These are phyloP conservation scores for Gentiana macrophylla DNA, from an alignment of 257 asterid species.

Conservation along the genomic window DNA sequence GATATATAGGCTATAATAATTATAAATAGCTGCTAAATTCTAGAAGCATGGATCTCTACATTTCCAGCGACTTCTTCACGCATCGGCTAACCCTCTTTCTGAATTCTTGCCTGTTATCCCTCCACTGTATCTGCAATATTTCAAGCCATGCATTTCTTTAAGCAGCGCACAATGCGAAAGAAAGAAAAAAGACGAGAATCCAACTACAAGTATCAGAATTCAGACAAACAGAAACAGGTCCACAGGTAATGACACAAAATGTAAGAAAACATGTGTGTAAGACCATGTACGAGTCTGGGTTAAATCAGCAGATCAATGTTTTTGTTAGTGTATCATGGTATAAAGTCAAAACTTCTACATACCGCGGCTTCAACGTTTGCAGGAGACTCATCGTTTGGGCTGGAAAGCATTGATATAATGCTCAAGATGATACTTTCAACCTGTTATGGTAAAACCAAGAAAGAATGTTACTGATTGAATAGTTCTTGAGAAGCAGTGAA, in stretches of 20 bases:
- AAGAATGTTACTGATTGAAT: too few species aligned
- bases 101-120: slow-evolving; percentile 74
- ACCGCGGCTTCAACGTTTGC: slow-evolving; percentile 90
- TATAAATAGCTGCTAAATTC: too few species aligned
- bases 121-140: slow-evolving; percentile 72
- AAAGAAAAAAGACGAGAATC: not conserved
- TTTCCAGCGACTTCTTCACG: slow-evolving; percentile 81
- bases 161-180: not conserved
- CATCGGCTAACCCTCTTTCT: slow-evolving; percentile 87
- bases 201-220: too few species aligned
- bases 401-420: slow-evolving; percentile 22
- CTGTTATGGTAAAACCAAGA: slow-evolving; percentile 4
- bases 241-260: too few species aligned
- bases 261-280: too few species aligned
- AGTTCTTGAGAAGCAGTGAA: too few species aligned
- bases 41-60: slow-evolving; percentile 23
- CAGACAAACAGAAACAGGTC: not conserved
- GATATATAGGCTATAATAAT: too few species aligned
- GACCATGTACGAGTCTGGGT: too few species aligned
- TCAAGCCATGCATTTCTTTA: not conserved
- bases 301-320: not conserved
- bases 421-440: slow-evolving; percentile 23
- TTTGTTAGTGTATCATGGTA: not conserved
- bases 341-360: slow-evolving; percentile 22
- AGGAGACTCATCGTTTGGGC: not conserved